Conservation (phyloP, 148 eudicot genomes). For the Vaccinium vitisidaea region DNA sequence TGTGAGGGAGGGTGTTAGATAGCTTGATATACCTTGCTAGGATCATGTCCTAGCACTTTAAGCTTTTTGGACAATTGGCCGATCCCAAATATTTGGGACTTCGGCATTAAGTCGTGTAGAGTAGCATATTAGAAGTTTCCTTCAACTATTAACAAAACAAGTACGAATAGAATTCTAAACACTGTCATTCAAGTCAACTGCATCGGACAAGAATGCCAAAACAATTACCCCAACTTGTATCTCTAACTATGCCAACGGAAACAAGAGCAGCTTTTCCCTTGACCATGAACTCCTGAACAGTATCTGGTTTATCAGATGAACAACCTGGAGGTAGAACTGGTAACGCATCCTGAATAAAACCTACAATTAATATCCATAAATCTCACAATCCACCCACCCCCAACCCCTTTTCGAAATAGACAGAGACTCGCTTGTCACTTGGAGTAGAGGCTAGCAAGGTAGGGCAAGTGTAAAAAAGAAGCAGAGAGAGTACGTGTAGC, state of each 20-base stretch:
- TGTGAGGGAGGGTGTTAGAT: neutral
- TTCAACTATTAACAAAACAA: neutral
- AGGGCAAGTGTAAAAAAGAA: neutral
- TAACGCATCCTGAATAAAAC: slow-evolving; percentile 58
- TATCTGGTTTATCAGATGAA: slow-evolving; percentile 73
- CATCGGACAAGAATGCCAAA: slow-evolving; percentile 12
- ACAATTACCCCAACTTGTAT: slow-evolving; percentile 57
- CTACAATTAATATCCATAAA: slow-evolving; percentile 4
- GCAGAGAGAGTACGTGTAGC: neutral
- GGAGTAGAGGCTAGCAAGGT: neutral
- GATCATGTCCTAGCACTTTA: neutral
- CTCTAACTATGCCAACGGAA: slow-evolving; percentile 94
- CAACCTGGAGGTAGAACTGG: slow-evolving; percentile 94
- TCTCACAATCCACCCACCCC: neutral
- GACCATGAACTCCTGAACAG: slow-evolving; percentile 65
- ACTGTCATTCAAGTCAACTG: neutral
- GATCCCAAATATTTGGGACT: neutral
- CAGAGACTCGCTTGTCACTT: neutral
- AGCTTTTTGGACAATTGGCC: neutral
- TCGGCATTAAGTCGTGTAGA: neutral
- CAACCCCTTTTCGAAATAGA: neutral
- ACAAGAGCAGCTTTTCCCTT: slow-evolving; percentile 91
- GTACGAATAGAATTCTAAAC: neutral
- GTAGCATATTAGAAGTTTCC: neutral
- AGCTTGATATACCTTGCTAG: neutral